Conservation (phyloP, 805 yeast genomes). For the Yamadazyma sp. region DNA sequence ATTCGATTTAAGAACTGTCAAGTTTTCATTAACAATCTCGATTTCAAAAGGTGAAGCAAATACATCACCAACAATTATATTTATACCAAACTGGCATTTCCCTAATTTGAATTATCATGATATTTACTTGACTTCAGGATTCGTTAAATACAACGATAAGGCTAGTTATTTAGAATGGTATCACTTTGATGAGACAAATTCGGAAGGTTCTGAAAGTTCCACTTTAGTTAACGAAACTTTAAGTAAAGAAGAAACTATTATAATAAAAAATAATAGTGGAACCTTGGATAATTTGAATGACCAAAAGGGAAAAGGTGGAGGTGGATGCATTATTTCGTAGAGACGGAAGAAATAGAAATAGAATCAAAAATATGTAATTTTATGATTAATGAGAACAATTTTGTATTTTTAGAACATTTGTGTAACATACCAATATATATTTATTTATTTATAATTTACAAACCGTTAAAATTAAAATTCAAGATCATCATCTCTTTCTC, state of each 20-base stretch:
- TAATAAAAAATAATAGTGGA: slow-evolving; percentile 38
- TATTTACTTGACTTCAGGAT: slow-evolving; percentile 55
- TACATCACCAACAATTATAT: slow-evolving; percentile 53
- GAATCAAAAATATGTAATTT: too few species aligned
- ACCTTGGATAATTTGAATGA: slow-evolving; percentile 24
- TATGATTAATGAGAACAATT: too few species aligned
- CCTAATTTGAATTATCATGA: slow-evolving; percentile 45
- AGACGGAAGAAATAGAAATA: too few species aligned
- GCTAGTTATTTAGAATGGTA: slow-evolving; percentile 68
- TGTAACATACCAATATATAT: too few species aligned
- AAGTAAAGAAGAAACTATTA: slow-evolving; percentile 25
- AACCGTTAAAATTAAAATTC: slow-evolving; percentile 34
- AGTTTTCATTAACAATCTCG: slow-evolving; percentile 47
- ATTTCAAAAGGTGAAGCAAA: slow-evolving; percentile 4
- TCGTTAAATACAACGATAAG: slow-evolving; percentile 47
- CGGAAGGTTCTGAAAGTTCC: slow-evolving; percentile 11
- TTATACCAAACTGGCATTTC: slow-evolving; percentile 72
- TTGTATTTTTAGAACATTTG: too few species aligned
- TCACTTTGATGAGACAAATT: slow-evolving; percentile 31
- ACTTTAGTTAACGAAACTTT: slow-evolving; percentile 8
- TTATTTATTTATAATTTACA: slow-evolving; percentile 3
- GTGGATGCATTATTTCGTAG: slow-evolving; percentile 4
- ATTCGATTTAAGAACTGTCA: slow-evolving; percentile 52
- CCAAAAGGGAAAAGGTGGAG: not conserved
- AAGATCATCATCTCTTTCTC: slow-evolving; percentile 33